Conservation (phyloP, 23 red algal species). For the Gracilaria domingensis region DNA sequence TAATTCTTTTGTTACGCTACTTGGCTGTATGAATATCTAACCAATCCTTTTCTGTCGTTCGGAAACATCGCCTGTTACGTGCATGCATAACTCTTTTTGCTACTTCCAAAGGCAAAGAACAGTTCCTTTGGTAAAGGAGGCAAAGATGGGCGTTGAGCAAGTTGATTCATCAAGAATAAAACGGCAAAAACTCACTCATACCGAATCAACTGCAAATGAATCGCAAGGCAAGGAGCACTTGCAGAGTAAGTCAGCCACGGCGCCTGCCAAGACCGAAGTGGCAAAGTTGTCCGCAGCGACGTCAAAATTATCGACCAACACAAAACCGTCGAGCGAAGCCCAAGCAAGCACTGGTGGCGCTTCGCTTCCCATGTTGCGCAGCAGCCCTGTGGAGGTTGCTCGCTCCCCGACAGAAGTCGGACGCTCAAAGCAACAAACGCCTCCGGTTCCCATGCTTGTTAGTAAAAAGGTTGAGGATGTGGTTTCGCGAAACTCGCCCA, state of each 20-base stretch:
- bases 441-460: slow-evolving; percentile 15
- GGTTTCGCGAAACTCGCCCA: neutral
- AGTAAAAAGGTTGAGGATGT: slow-evolving; percentile 52
- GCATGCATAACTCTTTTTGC: neutral
- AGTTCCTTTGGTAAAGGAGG: neutral
- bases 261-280: neutral
- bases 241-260: neutral
- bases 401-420: neutral
- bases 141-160: neutral
- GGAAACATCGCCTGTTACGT: neutral
- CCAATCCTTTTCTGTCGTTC: neutral
- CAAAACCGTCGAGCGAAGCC: neutral
- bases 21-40: neutral
- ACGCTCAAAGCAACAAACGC: neutral
- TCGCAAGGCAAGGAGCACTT: neutral
- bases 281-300: neutral
- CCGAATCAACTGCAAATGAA: neutral
- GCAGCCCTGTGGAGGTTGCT: slow-evolving; percentile 35
- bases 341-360: neutral
- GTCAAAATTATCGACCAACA: neutral
- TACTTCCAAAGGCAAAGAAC: neutral
- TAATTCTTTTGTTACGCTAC: neutral
- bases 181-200: slow-evolving; percentile 15
- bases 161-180: slow-evolving; percentile 2
- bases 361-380: slow-evolving; percentile 27